Evolutionary conservation across 495 filamentous ascomycete genomes (phyloP), one percentile per base, ranked within the genome.

Genomic region (Oleoguttula mirabilis): DNA sequence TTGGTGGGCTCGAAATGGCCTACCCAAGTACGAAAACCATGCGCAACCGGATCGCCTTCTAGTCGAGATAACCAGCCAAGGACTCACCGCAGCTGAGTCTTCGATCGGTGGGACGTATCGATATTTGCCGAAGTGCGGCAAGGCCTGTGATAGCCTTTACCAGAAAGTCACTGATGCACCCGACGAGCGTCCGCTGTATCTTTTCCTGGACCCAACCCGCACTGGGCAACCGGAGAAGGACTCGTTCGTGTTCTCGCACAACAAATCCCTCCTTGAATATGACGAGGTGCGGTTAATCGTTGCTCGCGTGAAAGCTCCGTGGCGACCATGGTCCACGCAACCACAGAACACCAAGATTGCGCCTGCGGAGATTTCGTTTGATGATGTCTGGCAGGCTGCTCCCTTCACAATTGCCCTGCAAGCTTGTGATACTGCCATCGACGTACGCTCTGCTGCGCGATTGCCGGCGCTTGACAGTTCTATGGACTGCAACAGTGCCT

Each of bases 171-270:
- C 11, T 4, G 38, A 46, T 4, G 32, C 42, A 12, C 45, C 27
- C 34, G 41, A 15, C 45, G 35, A 43, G n/a, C 51, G 3, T 47
- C 57, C 23, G 0, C 22, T 81, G 3, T 88, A 71, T 45, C 60
- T 88, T 15, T 85, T 84, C 57, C 62, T 81, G 32, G 80, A 88
- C 28, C 70, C 71, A 0, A 57, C 61, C 2, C 67, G 63, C 27
- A 59, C 66, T 10, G 67, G 68, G 3, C 41, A 59, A 14, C 54
- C 66, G 0, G 48, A 60, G 0, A 32, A 70, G 3, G 82, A 88
- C 55, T 52, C 53, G 1, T 88, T 76, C 51, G 74, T 85, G 12
- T 83, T 88, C 51, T 68, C 79, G 1, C 39, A 65, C 5, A 62
- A 73, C 6, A 69, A 65, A 33, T 50, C 63, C 1, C 64, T 70